Conservation (phyloP, 495 filamentous ascomycete species). For the Durotheca rogersii region DNA sequence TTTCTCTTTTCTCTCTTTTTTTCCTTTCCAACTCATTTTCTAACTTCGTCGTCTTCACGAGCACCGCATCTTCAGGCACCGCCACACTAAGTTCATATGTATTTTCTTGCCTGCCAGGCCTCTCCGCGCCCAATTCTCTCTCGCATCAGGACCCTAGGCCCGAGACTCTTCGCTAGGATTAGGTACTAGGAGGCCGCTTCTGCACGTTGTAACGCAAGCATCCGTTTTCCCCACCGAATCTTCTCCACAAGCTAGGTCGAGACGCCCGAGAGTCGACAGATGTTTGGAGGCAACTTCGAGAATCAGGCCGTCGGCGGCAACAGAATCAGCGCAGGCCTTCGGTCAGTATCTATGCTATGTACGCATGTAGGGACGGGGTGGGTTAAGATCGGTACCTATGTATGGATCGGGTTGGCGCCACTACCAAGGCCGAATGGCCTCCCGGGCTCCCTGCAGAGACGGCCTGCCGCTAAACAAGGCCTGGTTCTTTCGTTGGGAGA, state of each 20-base stretch:
- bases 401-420: constrained; percentile 10
- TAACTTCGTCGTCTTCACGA: too few relatives aligned
- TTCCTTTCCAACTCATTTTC: too few relatives aligned
- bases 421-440: constrained; percentile 9
- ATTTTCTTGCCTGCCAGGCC: too few relatives aligned
- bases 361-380: background rate
- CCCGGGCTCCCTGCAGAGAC: constrained; percentile 4
- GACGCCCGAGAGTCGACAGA: constrained; percentile 12
- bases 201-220: constrained; percentile 17
- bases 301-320: too few relatives aligned
- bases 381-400: too few relatives aligned
- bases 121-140: background rate
- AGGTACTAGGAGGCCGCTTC: background rate
- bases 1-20: too few relatives aligned
- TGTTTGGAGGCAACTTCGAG: constrained; percentile 5
- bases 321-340: too few relatives aligned
- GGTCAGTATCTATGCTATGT: too few relatives aligned
- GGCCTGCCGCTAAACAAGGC: constrained; percentile 6
- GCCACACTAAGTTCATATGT: too few relatives aligned
- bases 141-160: constrained; percentile 7
- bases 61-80: too few relatives aligned
- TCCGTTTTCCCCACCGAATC: constrained; percentile 15
- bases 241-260: constrained; percentile 27
- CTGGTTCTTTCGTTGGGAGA: too few relatives aligned
- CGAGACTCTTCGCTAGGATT: constrained; percentile 7